These are phyloP conservation scores for Colletotrichum plurivorum DNA, from an alignment of 2,329 filamentous ascomycete species.

Conservation along the genomic window DNA sequence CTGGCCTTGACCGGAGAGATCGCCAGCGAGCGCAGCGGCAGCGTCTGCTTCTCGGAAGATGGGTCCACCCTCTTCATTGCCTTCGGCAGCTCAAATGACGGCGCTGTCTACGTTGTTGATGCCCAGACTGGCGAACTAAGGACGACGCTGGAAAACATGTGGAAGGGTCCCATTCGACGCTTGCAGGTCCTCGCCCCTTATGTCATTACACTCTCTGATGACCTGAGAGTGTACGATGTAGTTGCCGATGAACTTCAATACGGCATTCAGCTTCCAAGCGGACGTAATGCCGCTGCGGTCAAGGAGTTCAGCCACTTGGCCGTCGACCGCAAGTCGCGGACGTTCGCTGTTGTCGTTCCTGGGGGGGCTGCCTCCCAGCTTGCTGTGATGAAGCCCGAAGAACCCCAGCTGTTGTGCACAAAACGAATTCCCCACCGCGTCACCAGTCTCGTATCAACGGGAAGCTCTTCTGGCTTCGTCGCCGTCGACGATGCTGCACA, in stretches of 20 bases:
- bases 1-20: conserved; percentile 46
- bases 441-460: conserved; percentile 76
- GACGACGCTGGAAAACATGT: conserved; percentile 77
- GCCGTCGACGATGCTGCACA: conserved; percentile 83
- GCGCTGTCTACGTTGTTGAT: conserved; percentile 83
- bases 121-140: conserved; percentile 76
- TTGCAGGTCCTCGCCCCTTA: conserved; percentile 80
- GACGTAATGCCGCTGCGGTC: conserved; percentile 47
- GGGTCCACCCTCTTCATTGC: conserved; percentile 85
- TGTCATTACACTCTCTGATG: conserved; percentile 81
- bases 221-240: conserved; percentile 85
- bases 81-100: conserved; percentile 67
- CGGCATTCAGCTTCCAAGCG: conserved; percentile 69
- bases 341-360: conserved; percentile 75
- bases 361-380: conserved; percentile 66
- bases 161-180: conserved; percentile 75
- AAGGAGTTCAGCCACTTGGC: conserved; percentile 75
- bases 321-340: conserved; percentile 75
- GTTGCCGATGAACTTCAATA: conserved; percentile 83
- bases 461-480: conserved; percentile 79
- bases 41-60: conserved; percentile 85
- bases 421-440: conserved; percentile 71
- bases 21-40: conserved; percentile 66
- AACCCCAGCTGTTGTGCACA: conserved; percentile 71
- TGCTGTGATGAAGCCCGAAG: conserved; percentile 76